Conservation (phyloP, 257 asterid genomes). For the Paraleonurus japonicus region DNA sequence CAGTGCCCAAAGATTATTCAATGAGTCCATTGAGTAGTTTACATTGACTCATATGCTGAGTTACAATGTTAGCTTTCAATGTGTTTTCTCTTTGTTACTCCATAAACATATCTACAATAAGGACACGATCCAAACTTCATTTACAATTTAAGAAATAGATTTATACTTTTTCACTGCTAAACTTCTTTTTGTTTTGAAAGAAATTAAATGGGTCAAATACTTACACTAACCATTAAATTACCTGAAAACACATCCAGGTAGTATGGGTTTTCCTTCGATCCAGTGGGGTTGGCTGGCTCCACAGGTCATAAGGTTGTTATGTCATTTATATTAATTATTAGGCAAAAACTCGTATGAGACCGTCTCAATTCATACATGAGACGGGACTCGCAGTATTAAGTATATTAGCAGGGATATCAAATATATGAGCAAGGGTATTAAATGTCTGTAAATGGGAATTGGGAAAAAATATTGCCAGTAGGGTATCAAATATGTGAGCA, state of each 20-base stretch:
- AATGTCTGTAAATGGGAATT: too few species aligned
- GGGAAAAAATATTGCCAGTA: too few species aligned
- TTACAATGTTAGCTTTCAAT: background rate
- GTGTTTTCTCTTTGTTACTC: background rate
- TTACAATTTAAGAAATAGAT: background rate
- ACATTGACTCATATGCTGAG: background rate
- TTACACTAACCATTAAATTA: background rate
- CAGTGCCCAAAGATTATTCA: background rate
- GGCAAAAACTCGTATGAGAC: too few species aligned
- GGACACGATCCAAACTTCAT: background rate
- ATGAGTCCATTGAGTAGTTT: conserved; percentile 3
- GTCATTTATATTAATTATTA: too few species aligned
- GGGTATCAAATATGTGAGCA: too few species aligned
- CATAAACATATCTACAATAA: conserved; percentile 8
- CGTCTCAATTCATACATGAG: too few species aligned
- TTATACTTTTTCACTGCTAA: background rate
- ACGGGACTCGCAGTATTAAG: too few species aligned
- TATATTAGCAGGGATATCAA: too few species aligned
- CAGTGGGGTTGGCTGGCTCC: conserved; percentile 2
- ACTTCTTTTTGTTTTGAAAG: background rate
- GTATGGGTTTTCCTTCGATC: background rate
- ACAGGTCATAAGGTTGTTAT: background rate
- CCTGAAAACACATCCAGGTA: background rate
- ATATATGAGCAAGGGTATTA: too few species aligned
- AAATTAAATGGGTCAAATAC: background rate